A percentile compares a stretch with the other conserved stretches of the same genome.
These are phyloP conservation scores for Neoascochyta sp. DNA, from an alignment of 2,329 filamentous ascomycete genomes.

Conservation along the genomic window DNA sequence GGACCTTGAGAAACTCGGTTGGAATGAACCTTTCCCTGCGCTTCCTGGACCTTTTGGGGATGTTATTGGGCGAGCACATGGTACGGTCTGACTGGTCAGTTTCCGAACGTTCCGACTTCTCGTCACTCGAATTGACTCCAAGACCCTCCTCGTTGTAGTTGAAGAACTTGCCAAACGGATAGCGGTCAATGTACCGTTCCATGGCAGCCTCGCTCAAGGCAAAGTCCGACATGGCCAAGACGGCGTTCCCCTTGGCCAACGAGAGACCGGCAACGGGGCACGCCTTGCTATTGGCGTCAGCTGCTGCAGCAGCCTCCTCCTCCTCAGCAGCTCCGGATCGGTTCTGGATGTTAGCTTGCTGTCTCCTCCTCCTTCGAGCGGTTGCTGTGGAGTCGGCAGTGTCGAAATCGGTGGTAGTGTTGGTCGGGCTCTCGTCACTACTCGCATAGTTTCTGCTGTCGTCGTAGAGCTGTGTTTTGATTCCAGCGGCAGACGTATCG, in stretches of 20 bases:
- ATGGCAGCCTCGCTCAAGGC: conserved; percentile 30
- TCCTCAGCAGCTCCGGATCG: conserved; percentile 3
- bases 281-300: conserved; percentile 16
- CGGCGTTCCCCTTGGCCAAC: conserved; percentile 15
- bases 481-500: conserved; percentile 30
- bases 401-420: conserved; percentile 30
- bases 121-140: conserved; percentile 31
- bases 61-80: conserved; percentile 6
- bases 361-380: conserved; percentile 14
- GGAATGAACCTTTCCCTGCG: conserved; percentile 31
- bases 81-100: conserved; percentile 28
- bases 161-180: conserved; percentile 36
- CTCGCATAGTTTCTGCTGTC: conserved; percentile 12
- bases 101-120: conserved; percentile 28
- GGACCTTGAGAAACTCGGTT: conserved; percentile 28
- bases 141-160: conserved; percentile 33
- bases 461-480: conserved; percentile 23
- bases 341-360: conserved; percentile 5
- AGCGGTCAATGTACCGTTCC: conserved; percentile 33
- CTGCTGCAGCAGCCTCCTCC: conserved; percentile 2
- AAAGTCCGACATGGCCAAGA: conserved; percentile 25
- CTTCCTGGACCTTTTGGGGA: conserved; percentile 14
- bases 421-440: conserved; percentile 28
- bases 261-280: conserved; percentile 26
- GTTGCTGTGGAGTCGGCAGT: conserved; percentile 24